These are phyloP conservation scores for Thelephora terrestris DNA, from an alignment of 1,284 basidiomycete genomes.

Conservation along the genomic window DNA sequence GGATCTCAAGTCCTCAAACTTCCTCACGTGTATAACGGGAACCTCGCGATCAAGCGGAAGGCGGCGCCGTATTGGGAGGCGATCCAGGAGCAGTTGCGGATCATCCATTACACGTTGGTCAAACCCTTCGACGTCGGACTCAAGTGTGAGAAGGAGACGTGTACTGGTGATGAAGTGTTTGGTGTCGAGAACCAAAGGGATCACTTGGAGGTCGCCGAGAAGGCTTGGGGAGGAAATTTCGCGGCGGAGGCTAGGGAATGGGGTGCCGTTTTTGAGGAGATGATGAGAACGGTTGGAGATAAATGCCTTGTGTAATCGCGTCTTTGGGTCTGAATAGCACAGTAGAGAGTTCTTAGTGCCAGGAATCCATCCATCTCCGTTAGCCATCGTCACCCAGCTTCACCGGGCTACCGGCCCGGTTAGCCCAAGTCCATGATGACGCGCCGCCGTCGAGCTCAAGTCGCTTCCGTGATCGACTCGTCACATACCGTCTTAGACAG, in stretches of 20 bases:
- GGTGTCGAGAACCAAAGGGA: slow-evolving; percentile 15
- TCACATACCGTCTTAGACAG: no score
- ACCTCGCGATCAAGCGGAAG: slow-evolving; percentile 32
- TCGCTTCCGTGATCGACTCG: no score
- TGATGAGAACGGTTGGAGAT: slow-evolving; percentile 13
- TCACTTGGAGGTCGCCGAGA: slow-evolving; percentile 13
- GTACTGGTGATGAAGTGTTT: slow-evolving; percentile 9
- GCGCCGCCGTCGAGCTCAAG: no score
- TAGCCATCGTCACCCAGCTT: no score
- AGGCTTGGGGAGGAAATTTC: slow-evolving; percentile 13
- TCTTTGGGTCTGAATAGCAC: no score
- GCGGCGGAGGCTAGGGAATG: slow-evolving; percentile 24
- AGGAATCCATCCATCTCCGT: no score
- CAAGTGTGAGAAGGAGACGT: background rate
- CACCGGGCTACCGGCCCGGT: no score
- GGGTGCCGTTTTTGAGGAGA: slow-evolving; percentile 22
- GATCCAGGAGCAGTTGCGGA: slow-evolving; percentile 23
- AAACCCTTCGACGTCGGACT: slow-evolving; percentile 27
- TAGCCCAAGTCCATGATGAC: no score
- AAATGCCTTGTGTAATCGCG: background rate
- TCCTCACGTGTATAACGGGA: slow-evolving; percentile 36
- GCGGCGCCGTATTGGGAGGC: slow-evolving; percentile 28
- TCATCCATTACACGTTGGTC: slow-evolving; percentile 32
- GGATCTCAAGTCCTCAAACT: slow-evolving; percentile 26
- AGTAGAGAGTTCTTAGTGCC: no score